phyloP scores from a whole-genome alignment of 208 protist genomes.

The Novymonas esmeraldas region DNA sequence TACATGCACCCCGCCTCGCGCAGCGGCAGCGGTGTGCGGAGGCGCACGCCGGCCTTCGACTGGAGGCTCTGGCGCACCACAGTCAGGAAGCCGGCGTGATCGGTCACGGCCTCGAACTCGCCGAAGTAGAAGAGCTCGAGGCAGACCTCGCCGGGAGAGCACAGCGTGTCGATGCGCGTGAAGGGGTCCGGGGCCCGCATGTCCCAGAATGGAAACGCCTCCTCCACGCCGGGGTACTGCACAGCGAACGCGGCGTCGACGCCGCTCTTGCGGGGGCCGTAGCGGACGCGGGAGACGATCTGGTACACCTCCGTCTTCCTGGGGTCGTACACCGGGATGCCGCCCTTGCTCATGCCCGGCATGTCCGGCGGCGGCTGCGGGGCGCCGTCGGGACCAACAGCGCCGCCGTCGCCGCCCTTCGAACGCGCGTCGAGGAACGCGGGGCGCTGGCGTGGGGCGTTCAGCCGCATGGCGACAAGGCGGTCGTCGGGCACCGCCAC shows the following conservation, averaged over 20 bases:
- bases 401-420: neutral
- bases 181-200: slow-evolving; percentile 56
- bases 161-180: slow-evolving; percentile 26
- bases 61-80: slow-evolving; percentile 50
- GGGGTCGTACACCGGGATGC: slow-evolving; percentile 44
- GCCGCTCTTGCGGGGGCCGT: slow-evolving; percentile 61
- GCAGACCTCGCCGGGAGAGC: slow-evolving; percentile 60
- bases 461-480: slow-evolving; percentile 53
- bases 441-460: slow-evolving; percentile 66
- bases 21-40: slow-evolving; percentile 49
- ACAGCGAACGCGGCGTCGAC: slow-evolving; percentile 60
- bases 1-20: slow-evolving; percentile 87
- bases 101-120: slow-evolving; percentile 57
- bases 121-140: slow-evolving; percentile 87
- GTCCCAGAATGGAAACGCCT: slow-evolving; percentile 78
- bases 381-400: neutral
- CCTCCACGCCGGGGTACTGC: slow-evolving; percentile 49
- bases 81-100: slow-evolving; percentile 44
- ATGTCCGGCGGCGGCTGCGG: slow-evolving; percentile 41
- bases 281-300: slow-evolving; percentile 49
- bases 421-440: slow-evolving; percentile 51
- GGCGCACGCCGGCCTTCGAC: slow-evolving; percentile 52
- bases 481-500: slow-evolving; percentile 73
- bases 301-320: slow-evolving; percentile 51
- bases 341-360: slow-evolving; percentile 30